Evolutionary conservation across 805 yeast genomes (phyloP), one percentile per base, ranked within the genome.

Genomic region (Isabelozyma pseudorhagii): DNA sequence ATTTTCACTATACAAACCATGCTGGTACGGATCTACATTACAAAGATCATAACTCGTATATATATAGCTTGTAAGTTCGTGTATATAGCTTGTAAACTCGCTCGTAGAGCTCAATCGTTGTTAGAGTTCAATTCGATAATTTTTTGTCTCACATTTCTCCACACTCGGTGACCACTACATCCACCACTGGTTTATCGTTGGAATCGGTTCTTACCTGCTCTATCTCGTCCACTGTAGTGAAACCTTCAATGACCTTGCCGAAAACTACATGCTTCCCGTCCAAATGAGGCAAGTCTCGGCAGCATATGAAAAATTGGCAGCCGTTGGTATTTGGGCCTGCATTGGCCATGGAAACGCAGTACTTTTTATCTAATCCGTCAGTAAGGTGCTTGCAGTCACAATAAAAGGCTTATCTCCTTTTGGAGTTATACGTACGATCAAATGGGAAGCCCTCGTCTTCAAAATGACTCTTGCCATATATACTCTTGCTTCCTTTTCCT

Each of bases 241-340:
- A 71, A 60, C 97, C 97, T 53, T 87, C 96, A 54, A 78, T 67
- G 55, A 90, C 90, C 77, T 91, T 96, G 64, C 97, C 97, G 64
- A 92, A 92, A 53, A 92, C 97, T 66, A 89, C 96, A 80, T 91
- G 96, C 75, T 86, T 85, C 55, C 96, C 97, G 66, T 91, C 96
- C 71, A 92, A 81, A 90, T 94, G 89, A 53, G 94, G 87, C 58
- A 85, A 79, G 47, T 87, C 92, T 50, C 96, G 88, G 72, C 97
- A 90, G 41, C 54, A 51, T 77, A 90, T 85, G 82, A 90, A 90
- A 75, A 90, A 89, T 76, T 90, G 97, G 50, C 96, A 89, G 52
- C 97, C 97, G 78, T 90, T 90, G 77, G 96, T 86, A 84, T 88
- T 87, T 71, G 96, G 96, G 61, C 97, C 97, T 54, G 97, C 59